Conservation (phyloP, 352 stramenopile species). For the Globisporangium rhizosaccharum region DNA sequence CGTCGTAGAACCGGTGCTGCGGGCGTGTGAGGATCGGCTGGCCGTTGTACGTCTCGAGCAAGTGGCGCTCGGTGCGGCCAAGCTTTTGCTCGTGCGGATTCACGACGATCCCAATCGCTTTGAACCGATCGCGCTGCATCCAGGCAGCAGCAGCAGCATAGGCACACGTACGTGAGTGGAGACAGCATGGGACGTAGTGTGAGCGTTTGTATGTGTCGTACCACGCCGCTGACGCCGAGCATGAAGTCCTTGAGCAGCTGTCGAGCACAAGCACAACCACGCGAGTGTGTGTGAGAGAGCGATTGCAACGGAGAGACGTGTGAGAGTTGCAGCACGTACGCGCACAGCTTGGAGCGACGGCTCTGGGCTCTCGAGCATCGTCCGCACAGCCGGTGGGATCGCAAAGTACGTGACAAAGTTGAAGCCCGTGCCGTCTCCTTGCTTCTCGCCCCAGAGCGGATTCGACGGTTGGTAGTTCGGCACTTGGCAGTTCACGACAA, state of each 20-base stretch:
- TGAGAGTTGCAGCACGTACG: slow-evolving; percentile 12
- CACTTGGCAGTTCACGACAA: slow-evolving; percentile 84
- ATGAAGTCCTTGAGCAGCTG: slow-evolving; percentile 42
- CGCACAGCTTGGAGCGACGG: slow-evolving; percentile 45
- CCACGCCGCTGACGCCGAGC: slow-evolving; percentile 25
- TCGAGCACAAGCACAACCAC: background rate
- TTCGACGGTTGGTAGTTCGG: slow-evolving; percentile 82
- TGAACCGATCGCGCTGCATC: slow-evolving; percentile 65
- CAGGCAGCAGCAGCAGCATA: background rate
- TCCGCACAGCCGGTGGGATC: slow-evolving; percentile 50
- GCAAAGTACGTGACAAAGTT: slow-evolving; percentile 82
- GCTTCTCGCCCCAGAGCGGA: slow-evolving; percentile 74
- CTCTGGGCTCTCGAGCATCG: slow-evolving; percentile 35
- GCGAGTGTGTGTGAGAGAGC: background rate
- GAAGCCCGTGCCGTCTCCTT: slow-evolving; percentile 64
- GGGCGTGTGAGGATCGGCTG: slow-evolving; percentile 77
- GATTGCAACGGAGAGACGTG: background rate
- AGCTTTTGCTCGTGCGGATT: slow-evolving; percentile 70
- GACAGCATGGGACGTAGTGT: background rate
- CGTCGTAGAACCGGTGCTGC: slow-evolving; percentile 70
- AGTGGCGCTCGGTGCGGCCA: slow-evolving; percentile 60
- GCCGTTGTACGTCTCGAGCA: slow-evolving; percentile 81
- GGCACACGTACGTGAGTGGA: background rate
- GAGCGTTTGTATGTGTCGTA: slow-evolving; percentile 5
- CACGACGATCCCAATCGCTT: slow-evolving; percentile 76